These are phyloP conservation scores for Wickerhamomyces sydowiorum DNA, from an alignment of 805 yeast species.

Conservation along the genomic window DNA sequence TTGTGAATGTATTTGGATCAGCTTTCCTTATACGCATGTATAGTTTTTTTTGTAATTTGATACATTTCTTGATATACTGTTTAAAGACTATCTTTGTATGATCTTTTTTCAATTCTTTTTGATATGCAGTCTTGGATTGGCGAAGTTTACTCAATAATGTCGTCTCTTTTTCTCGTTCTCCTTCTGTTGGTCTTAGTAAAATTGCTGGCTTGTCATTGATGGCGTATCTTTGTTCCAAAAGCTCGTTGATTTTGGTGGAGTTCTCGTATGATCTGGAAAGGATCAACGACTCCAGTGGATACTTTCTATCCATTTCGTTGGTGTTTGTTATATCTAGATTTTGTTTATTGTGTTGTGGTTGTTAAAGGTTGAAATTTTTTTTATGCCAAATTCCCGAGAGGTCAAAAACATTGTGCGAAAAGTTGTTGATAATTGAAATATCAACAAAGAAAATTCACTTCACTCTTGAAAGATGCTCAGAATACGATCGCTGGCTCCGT, in stretches of 20 bases:
- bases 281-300: constrained; percentile 17
- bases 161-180: constrained; percentile 19
- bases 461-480: neutral
- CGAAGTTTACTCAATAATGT: constrained; percentile 10
- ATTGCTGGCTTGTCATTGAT: constrained; percentile 23
- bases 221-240: constrained; percentile 29
- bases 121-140: constrained; percentile 11
- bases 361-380: neutral
- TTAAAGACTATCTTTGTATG: constrained; percentile 27
- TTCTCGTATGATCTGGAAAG: constrained; percentile 15
- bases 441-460: neutral
- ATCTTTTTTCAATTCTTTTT: constrained; percentile 20
- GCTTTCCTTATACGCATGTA: constrained; percentile 24
- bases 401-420: neutral
- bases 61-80: constrained; percentile 18
- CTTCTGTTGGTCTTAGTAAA: constrained; percentile 29
- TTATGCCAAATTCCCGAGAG: neutral
- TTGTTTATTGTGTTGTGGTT: constrained; percentile 1
- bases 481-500: neutral
- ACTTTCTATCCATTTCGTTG: constrained; percentile 16
- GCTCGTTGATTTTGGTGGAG: constrained; percentile 21
- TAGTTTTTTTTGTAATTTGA: constrained; percentile 19
- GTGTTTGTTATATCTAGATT: neutral
- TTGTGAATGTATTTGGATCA: constrained; percentile 2
- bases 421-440: neutral